Evolutionary conservation across 352 stramenopile species (phyloP).

Genomic region (Paralagenidium karlingii): DNA sequence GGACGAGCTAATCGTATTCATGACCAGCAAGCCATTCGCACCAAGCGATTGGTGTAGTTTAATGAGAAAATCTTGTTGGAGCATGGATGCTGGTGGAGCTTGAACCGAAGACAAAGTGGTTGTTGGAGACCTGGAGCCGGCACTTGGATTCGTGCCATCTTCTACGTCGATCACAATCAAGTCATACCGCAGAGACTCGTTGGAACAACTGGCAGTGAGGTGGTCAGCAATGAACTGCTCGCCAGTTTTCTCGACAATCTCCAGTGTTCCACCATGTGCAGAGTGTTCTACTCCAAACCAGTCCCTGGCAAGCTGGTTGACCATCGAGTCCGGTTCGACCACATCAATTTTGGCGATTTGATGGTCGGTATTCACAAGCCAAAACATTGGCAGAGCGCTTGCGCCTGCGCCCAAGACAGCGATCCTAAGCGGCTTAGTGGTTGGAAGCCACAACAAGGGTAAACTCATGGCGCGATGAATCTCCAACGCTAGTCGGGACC

Average conservation of each 20-base stretch:
- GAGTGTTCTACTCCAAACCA: constrained; percentile 27
- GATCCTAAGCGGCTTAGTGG: constrained; percentile 9
- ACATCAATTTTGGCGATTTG: constrained; percentile 27
- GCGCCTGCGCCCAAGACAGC: constrained; percentile 43
- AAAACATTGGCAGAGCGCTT: constrained; percentile 35
- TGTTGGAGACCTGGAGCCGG: too few relatives aligned
- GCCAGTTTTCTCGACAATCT: constrained; percentile 28
- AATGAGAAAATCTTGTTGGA: constrained; percentile 20
- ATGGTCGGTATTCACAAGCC: constrained; percentile 21
- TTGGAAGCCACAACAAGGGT: constrained; percentile 15
- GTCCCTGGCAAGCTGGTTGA: constrained; percentile 23
- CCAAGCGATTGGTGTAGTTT: constrained; percentile 12
- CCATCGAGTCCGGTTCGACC: constrained; percentile 32
- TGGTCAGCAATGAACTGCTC: constrained; percentile 15
- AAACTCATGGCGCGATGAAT: constrained; percentile 51
- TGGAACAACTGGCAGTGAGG: not conserved
- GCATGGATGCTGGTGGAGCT: constrained; percentile 27
- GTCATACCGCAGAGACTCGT: too few relatives aligned
- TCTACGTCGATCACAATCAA: constrained; percentile 58
- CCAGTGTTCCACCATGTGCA: constrained; percentile 6
- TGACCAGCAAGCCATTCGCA: constrained; percentile 18
- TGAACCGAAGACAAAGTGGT: too few relatives aligned
- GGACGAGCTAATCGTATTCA: constrained; percentile 49
- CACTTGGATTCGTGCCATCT: constrained; percentile 13
- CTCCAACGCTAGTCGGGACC: constrained; percentile 48